These are phyloP conservation scores for Acephala macrosclerotiorum DNA, from an alignment of 2,329 filamentous ascomycete genomes.

Conservation along the genomic window DNA sequence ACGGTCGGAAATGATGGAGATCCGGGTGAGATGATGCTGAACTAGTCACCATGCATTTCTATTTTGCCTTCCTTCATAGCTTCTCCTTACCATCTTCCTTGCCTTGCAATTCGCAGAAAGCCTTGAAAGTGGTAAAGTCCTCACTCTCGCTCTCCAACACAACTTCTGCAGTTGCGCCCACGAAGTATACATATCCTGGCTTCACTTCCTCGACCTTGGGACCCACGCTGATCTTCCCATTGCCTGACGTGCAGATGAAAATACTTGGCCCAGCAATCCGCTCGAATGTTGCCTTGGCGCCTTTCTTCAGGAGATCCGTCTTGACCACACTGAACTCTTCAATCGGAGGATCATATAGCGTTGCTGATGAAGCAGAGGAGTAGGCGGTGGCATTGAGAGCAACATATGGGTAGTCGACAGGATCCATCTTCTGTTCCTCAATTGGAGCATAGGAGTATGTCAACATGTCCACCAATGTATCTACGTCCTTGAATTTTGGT, in stretches of 20 bases:
- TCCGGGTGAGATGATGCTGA: too few relatives aligned
- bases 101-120: slow-evolving; percentile 83
- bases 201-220: slow-evolving; percentile 78
- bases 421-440: slow-evolving; percentile 90
- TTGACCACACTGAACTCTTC: slow-evolving; percentile 94
- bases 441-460: slow-evolving; percentile 97
- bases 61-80: slow-evolving; percentile 26
- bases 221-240: slow-evolving; percentile 85
- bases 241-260: slow-evolving; percentile 86
- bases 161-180: slow-evolving; percentile 86
- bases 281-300: slow-evolving; percentile 88
- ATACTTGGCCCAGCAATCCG: slow-evolving; percentile 88
- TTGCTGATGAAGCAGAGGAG: slow-evolving; percentile 73
- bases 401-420: slow-evolving; percentile 84
- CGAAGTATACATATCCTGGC: slow-evolving; percentile 80
- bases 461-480: slow-evolving; percentile 86
- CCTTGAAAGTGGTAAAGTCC: slow-evolving; percentile 88
- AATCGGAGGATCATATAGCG: slow-evolving; percentile 93
- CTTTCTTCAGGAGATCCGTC: slow-evolving; percentile 72
- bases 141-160: slow-evolving; percentile 78
- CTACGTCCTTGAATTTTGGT: slow-evolving; percentile 97
- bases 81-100: slow-evolving; percentile 41
- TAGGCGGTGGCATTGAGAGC: slow-evolving; percentile 85
- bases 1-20: not conserved
- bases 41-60: not conserved